These are phyloP conservation scores for Tilletia indica DNA, from an alignment of 1,284 basidiomycete genomes.

Conservation along the genomic window DNA sequence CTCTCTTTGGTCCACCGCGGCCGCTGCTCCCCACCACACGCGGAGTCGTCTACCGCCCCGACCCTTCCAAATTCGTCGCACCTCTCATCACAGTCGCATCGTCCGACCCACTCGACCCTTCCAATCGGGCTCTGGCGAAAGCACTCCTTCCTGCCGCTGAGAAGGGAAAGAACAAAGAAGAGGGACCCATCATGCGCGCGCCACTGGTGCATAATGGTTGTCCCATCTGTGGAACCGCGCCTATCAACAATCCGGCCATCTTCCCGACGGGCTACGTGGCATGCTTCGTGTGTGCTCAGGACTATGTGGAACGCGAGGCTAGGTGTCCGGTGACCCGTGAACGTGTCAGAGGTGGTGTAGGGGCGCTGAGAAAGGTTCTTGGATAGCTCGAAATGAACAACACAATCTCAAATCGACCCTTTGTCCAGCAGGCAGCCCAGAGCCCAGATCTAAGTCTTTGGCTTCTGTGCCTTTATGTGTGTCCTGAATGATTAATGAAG, in stretches of 20 bases:
- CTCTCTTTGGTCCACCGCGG: constrained; percentile 27
- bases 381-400: constrained; percentile 57
- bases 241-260: constrained; percentile 82
- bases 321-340: constrained; percentile 84
- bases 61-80: neutral
- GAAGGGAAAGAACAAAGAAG: constrained; percentile 28
- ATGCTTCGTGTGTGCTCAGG: constrained; percentile 88
- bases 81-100: constrained; percentile 14
- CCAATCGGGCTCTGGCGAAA: constrained; percentile 19
- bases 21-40: constrained; percentile 24
- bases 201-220: constrained; percentile 70
- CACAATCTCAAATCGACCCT: neutral
- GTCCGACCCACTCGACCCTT: constrained; percentile 17
- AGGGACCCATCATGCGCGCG: constrained; percentile 25
- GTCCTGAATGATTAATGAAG: too few species aligned
- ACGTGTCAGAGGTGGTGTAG: constrained; percentile 70
- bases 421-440: too few species aligned
- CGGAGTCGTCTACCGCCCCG: constrained; percentile 28
- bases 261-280: constrained; percentile 91
- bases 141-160: constrained; percentile 17
- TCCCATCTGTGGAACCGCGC: constrained; percentile 70
- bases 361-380: constrained; percentile 74
- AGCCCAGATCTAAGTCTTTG: too few species aligned
- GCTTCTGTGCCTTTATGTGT: too few species aligned
- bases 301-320: constrained; percentile 72